Percentiles rank a stretch among this genome's conserved stretches.
Evolutionary conservation across 768 basidiomycete species (phyloP).

Genomic region (Russula lepida): DNA sequence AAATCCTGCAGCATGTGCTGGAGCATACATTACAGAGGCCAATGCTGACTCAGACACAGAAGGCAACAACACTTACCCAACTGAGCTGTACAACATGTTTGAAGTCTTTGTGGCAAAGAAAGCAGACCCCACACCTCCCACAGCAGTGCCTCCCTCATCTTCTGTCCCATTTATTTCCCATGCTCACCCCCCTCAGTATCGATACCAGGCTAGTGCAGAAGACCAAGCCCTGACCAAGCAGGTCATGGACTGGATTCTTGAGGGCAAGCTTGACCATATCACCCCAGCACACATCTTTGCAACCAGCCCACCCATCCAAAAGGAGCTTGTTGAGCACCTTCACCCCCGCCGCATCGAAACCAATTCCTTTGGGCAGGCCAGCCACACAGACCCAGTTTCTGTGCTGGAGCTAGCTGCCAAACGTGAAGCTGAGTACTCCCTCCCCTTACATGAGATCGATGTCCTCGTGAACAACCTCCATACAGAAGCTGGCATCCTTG

Average conservation of each 20-base stretch:
- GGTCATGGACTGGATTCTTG: background rate
- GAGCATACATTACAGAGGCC: background rate
- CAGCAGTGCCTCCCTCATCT: background rate
- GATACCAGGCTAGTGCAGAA: background rate
- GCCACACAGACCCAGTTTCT: background rate
- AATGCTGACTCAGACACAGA: background rate
- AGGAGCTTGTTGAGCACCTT: background rate
- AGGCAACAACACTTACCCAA: background rate
- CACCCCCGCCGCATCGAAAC: background rate
- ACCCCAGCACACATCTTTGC: background rate
- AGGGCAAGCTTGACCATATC: background rate
- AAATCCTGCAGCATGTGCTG: background rate
- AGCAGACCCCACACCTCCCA: background rate
- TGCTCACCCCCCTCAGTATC: background rate
- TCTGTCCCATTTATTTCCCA: background rate
- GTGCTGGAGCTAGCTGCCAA: background rate
- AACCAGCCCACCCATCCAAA: background rate
- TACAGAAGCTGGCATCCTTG: background rate
- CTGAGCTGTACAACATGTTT: background rate
- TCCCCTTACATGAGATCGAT: background rate
- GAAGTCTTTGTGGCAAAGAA: background rate
- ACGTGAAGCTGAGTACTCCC: background rate
- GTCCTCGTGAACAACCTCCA: background rate
- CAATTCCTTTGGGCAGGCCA: background rate
- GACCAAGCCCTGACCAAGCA: background rate